Evolutionary conservation across 306 rosid species (phyloP), one percentile per base, ranked within the genome.

Genomic region (Herpetospermum pedunculosum): DNA sequence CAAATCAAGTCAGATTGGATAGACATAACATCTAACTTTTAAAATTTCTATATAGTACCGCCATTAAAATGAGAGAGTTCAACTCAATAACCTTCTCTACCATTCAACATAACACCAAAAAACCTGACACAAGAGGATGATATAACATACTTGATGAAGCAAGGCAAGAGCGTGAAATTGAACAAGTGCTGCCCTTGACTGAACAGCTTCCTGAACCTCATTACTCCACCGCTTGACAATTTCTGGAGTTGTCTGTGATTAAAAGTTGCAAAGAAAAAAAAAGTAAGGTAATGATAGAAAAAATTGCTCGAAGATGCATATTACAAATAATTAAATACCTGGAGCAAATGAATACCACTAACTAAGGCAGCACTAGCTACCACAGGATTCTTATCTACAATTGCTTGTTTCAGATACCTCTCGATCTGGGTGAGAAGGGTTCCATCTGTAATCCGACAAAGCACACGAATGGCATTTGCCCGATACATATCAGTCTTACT

Each of bases 181-280:
- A 54, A 94, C 99, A 81, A 94, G 99, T 72, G 99, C 97, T 34
- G 99, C 96, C 82, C 97, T 89, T 50, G 99, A 91, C 83, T 94
- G 99, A 82, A 94, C 96, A 63, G 99, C 96, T 85, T 94, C 99
- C 81, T 94, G 99, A 83, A 94, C 95, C 88, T 94, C 99, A 79
- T 94, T 94, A 76, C 99, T 94, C 99, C 99, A 94, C 85, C 99
- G 85, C 83, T 89, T 91, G 48, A 94, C 99, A 83, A 94, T 94
- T 85, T 94, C 99, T 16, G 99, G 96, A 82, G 87, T 89, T 69
- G 99, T 91, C 99, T 94, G 87, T 26, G 49, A 67, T 77, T 76
- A 67, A 7, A 19, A 35, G 58, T 19, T n/a, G 18, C 21, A 47
- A 48, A 47, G 54, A 48, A 15, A 19, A 15, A 19, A 11, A 18